These are phyloP conservation scores for Penicillium odoratum DNA, from an alignment of 495 filamentous ascomycete species.

Conservation along the genomic window DNA sequence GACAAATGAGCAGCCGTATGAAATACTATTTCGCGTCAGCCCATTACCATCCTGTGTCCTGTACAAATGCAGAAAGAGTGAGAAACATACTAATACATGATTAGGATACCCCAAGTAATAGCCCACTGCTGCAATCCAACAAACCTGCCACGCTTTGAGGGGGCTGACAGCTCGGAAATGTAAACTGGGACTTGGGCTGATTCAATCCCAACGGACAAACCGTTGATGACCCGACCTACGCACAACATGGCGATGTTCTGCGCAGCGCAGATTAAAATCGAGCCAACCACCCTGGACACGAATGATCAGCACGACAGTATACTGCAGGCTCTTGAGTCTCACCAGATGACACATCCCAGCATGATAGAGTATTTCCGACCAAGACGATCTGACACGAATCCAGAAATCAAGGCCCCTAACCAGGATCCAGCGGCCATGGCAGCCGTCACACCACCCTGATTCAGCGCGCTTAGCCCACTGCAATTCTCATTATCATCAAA, in stretches of 20 bases:
- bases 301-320: constrained; percentile 9
- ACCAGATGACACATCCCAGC: constrained; percentile 64
- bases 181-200: constrained; percentile 81
- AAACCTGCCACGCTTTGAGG: constrained; percentile 67
- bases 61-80: background rate
- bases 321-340: constrained; percentile 12
- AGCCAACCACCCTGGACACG: constrained; percentile 57
- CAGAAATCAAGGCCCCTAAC: constrained; percentile 68
- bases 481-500: constrained; percentile 34
- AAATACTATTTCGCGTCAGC: constrained; percentile 40
- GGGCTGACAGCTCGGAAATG: constrained; percentile 70
- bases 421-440: constrained; percentile 77
- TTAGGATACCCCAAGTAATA: constrained; percentile 79
- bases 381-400: constrained; percentile 63
- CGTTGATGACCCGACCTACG: constrained; percentile 76
- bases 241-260: constrained; percentile 74
- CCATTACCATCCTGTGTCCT: background rate
- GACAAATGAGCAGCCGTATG: constrained; percentile 66
- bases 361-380: constrained; percentile 70
- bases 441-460: constrained; percentile 63
- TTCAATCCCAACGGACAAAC: constrained; percentile 72
- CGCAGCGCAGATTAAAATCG: constrained; percentile 66
- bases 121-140: constrained; percentile 76
- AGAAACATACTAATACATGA: constrained; percentile 63
- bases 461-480: constrained; percentile 45